These are phyloP conservation scores for Cicer yamashitae DNA, from an alignment of 306 rosid species.

Conservation along the genomic window DNA sequence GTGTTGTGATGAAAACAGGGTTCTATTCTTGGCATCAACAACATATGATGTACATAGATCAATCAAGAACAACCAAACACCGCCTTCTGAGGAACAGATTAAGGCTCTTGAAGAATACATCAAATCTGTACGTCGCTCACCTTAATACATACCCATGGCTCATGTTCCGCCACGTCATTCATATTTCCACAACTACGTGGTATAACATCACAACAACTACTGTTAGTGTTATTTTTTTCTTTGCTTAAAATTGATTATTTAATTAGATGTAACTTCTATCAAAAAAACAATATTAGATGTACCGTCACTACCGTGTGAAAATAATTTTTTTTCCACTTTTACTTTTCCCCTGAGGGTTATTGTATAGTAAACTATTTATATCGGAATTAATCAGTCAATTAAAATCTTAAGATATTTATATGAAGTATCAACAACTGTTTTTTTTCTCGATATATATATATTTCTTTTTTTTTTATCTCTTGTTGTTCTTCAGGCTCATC, in stretches of 20 bases:
- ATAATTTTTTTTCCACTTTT: neutral
- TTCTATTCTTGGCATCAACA: conserved; percentile 54
- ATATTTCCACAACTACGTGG: no score
- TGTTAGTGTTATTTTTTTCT: neutral
- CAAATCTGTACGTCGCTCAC: conserved; percentile 46
- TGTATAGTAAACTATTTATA: neutral
- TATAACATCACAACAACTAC: neutral
- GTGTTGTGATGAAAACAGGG: conserved; percentile 28
- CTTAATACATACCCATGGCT: conserved; percentile 31
- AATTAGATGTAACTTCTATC: no score
- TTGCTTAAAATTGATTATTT: neutral
- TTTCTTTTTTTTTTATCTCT: no score
- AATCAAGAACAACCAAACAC: conserved; percentile 58
- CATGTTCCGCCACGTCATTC: conserved; percentile 40
- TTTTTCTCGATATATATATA: no score
- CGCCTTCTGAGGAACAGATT: conserved; percentile 51
- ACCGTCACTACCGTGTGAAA: neutral
- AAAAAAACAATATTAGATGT: neutral
- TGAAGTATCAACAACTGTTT: no score
- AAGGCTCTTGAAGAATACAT: conserved; percentile 55
- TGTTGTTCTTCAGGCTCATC: no score
- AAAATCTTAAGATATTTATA: neutral
- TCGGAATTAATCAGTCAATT: neutral
- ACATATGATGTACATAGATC: conserved; percentile 60
- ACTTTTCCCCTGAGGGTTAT: no score